Percentiles rank a stretch among this genome's conserved stretches.
Conservation (phyloP, 768 basidiomycete species). For the Macrolepiota fuliginosa region DNA sequence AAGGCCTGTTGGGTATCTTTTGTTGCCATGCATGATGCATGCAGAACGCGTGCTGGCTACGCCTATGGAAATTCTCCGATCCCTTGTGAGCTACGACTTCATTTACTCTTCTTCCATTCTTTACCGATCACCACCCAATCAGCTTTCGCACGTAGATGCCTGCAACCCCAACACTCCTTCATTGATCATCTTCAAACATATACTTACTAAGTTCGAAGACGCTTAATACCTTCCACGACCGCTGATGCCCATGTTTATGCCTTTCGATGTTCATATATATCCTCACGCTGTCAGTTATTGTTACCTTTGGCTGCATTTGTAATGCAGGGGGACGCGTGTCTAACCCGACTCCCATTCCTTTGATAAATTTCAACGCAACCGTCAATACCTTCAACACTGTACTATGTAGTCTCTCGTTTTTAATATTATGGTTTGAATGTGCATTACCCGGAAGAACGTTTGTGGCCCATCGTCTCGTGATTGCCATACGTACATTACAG, state of each 20-base stretch:
- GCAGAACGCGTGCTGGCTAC: slow-evolving; percentile 30
- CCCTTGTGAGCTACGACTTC: not conserved
- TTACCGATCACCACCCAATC: not conserved
- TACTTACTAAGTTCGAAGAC: not conserved
- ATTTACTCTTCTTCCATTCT: not conserved
- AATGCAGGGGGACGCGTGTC: slow-evolving; percentile 5
- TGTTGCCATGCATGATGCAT: slow-evolving; percentile 46
- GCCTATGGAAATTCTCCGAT: slow-evolving; percentile 9
- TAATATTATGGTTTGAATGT: slow-evolving; percentile 9
- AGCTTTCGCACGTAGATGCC: slow-evolving; percentile 13
- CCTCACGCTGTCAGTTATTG: slow-evolving; percentile 8
- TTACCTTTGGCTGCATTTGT: slow-evolving; percentile 1
- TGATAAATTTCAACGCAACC: slow-evolving; percentile 13
- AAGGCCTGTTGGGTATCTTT: slow-evolving; percentile 60
- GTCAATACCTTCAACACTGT: slow-evolving; percentile 19
- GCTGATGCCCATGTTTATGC: slow-evolving; percentile 8
- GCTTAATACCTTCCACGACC: slow-evolving; percentile 8
- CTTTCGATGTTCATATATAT: slow-evolving; percentile 11
- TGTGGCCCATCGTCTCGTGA: not conserved
- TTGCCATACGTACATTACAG: not conserved
- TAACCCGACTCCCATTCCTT: slow-evolving; percentile 19
- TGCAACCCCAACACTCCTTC: not conserved
- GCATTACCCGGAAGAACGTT: not conserved
- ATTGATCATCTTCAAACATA: not conserved
- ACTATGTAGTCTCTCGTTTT: slow-evolving; percentile 21